A percentile compares a stretch with the other conserved stretches of the same genome.
phyloP scores from a whole-genome alignment of 2,329 filamentous ascomycete genomes.

The Xylariaceae sp. region DNA sequence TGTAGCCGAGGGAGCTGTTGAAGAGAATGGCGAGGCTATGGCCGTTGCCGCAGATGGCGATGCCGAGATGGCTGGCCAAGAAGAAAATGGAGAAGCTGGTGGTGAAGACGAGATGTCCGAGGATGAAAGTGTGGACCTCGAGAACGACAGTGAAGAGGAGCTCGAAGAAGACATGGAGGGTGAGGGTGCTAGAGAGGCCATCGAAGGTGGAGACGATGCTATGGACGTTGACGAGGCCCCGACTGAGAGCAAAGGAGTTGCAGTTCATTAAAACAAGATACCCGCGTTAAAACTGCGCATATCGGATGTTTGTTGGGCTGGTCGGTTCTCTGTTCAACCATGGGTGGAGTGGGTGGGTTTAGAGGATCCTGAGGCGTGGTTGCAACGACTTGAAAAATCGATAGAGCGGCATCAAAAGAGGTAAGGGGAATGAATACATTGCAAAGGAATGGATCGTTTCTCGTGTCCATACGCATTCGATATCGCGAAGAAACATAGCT shows the following conservation, averaged over 20 bases:
- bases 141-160: slow-evolving; percentile 64
- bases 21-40: slow-evolving; percentile 40
- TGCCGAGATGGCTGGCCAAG: slow-evolving; percentile 65
- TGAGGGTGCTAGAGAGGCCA: slow-evolving; percentile 33
- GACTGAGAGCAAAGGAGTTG: slow-evolving; percentile 23
- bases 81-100: slow-evolving; percentile 41
- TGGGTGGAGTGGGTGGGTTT: too few species aligned
- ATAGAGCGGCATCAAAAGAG: too few species aligned
- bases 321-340: too few species aligned
- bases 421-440: too few species aligned
- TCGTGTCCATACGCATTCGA: too few species aligned
- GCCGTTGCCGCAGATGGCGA: slow-evolving; percentile 54
- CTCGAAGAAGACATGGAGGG: slow-evolving; percentile 57
- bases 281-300: too few species aligned
- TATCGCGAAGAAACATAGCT: too few species aligned
- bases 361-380: too few species aligned
- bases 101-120: slow-evolving; percentile 65
- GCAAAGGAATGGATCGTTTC: too few species aligned
- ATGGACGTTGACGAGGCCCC: slow-evolving; percentile 40
- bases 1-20: slow-evolving; percentile 48
- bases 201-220: slow-evolving; percentile 35
- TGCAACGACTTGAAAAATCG: too few species aligned
- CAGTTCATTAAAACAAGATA: slow-evolving; percentile 28
- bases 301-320: too few species aligned
- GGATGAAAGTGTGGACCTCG: slow-evolving; percentile 67